These are phyloP conservation scores for Theileria orientalis DNA, from an alignment of 169 alveolate species.

Conservation along the genomic window DNA sequence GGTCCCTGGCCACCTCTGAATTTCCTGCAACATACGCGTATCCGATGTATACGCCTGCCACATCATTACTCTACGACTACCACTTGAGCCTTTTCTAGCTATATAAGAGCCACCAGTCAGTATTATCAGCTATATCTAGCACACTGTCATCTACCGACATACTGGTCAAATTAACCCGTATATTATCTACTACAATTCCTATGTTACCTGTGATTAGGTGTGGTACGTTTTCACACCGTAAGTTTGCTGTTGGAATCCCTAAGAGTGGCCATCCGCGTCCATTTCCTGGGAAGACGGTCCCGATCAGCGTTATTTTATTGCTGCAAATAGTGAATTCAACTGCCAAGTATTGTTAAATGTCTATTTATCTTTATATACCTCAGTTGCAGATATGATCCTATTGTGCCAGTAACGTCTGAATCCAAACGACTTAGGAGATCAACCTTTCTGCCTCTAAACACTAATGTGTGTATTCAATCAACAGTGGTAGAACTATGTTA, in stretches of 20 bases:
- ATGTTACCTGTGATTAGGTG: slow-evolving; percentile 33
- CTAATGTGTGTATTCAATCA: too few species aligned
- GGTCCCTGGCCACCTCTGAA: slow-evolving; percentile 21
- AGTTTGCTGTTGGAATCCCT: slow-evolving; percentile 62
- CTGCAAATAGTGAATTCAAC: background rate
- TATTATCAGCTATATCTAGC: too few species aligned
- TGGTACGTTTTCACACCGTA: slow-evolving; percentile 23
- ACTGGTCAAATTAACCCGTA: too few species aligned
- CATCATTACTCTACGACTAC: background rate
- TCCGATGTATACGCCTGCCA: slow-evolving; percentile 52
- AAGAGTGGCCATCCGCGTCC: slow-evolving; percentile 43
- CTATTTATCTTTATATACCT: background rate
- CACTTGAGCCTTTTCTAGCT: too few species aligned
- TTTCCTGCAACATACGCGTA: slow-evolving; percentile 21
- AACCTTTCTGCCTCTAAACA: background rate
- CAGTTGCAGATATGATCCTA: slow-evolving; percentile 11
- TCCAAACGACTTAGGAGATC: slow-evolving; percentile 2
- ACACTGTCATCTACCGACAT: too few species aligned
- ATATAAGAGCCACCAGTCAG: too few species aligned
- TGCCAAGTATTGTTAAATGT: too few species aligned
- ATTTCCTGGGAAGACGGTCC: slow-evolving; percentile 39
- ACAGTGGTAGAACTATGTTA: too few species aligned
- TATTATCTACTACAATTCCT: background rate
- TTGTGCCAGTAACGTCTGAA: slow-evolving; percentile 8
- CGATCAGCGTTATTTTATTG: slow-evolving; percentile 16